Conservation (phyloP, 2,329 filamentous ascomycete species). For the Sphaceloma murrayae region DNA sequence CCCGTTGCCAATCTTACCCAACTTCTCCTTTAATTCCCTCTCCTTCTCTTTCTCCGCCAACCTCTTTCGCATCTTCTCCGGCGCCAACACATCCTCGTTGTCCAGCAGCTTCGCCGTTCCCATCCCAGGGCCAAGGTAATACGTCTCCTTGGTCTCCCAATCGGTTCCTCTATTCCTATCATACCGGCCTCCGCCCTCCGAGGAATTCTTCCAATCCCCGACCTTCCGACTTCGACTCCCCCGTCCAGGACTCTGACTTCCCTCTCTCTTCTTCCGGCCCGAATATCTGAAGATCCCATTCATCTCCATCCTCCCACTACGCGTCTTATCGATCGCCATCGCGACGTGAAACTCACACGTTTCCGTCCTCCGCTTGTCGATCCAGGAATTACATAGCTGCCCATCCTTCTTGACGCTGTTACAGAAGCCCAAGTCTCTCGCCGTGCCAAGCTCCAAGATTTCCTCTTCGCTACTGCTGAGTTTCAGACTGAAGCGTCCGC, state of each 20-base stretch:
- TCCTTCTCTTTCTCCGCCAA: slow-evolving; percentile 53
- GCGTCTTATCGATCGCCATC: slow-evolving; percentile 62
- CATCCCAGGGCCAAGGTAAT: slow-evolving; percentile 24
- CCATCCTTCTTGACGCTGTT: slow-evolving; percentile 79
- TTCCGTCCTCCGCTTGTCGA: slow-evolving; percentile 79
- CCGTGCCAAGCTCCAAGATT: slow-evolving; percentile 76
- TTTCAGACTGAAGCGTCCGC: slow-evolving; percentile 74
- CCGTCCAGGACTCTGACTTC: slow-evolving; percentile 20
- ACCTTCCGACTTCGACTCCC: background rate
- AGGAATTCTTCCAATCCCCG: background rate
- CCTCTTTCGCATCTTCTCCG: slow-evolving; percentile 49
- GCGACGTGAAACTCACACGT: slow-evolving; percentile 92
- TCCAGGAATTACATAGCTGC: slow-evolving; percentile 68
- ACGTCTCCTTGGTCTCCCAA: slow-evolving; percentile 22
- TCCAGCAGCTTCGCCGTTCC: slow-evolving; percentile 57
- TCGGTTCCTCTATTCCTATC: slow-evolving; percentile 21
- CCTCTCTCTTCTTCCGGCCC: slow-evolving; percentile 20
- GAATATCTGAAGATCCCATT: slow-evolving; percentile 50
- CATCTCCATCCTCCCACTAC: slow-evolving; percentile 63
- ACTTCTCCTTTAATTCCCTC: slow-evolving; percentile 58
- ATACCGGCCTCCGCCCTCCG: background rate
- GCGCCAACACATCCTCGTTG: slow-evolving; percentile 38
- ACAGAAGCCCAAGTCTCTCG: slow-evolving; percentile 82
- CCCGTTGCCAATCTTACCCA: slow-evolving; percentile 55
- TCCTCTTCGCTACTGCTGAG: slow-evolving; percentile 80